Conservation (phyloP, 1,284 basidiomycete species). For the Malassezia caprae region DNA sequence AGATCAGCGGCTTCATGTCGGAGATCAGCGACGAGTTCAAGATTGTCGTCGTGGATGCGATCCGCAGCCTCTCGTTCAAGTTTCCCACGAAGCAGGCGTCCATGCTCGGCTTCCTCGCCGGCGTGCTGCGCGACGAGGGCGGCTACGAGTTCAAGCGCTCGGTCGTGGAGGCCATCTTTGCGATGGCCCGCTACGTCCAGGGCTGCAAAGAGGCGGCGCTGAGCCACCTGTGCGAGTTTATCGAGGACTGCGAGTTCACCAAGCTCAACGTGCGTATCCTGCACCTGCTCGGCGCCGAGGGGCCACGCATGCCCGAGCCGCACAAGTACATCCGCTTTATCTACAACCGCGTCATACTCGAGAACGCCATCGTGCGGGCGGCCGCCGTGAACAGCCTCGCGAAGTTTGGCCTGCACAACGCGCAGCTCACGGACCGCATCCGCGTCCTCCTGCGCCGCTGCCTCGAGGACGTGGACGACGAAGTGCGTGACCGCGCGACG, state of each 20-base stretch:
- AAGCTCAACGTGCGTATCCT: slow-evolving; percentile 95
- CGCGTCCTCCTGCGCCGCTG: slow-evolving; percentile 64
- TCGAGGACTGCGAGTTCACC: slow-evolving; percentile 99
- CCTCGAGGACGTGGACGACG: slow-evolving; percentile 95
- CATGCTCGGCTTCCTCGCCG: slow-evolving; percentile 54
- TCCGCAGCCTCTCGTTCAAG: slow-evolving; percentile 94
- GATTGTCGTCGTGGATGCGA: slow-evolving; percentile 97
- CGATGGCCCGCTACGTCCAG: slow-evolving; percentile 96
- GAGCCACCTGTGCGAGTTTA: slow-evolving; percentile 98
- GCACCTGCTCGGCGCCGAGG: slow-evolving; percentile 87
- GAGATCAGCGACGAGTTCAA: slow-evolving; percentile 99
- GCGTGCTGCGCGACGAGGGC: slow-evolving; percentile 59
- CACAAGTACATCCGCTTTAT: slow-evolving; percentile 99
- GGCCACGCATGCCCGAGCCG: slow-evolving; percentile 86
- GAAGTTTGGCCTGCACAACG: slow-evolving; percentile 85
- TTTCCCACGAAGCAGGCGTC: slow-evolving; percentile 86
- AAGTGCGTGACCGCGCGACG: slow-evolving; percentile 93
- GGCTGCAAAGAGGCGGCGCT: slow-evolving; percentile 82
- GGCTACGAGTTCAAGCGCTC: slow-evolving; percentile 99
- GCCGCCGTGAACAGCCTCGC: slow-evolving; percentile 89
- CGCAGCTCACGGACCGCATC: slow-evolving; percentile 70
- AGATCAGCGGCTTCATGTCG: slow-evolving; percentile 96
- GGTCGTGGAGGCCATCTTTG: slow-evolving; percentile 97
- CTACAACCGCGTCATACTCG: slow-evolving; percentile 96
- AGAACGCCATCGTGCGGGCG: slow-evolving; percentile 94